Conservation (phyloP, 2,329 filamentous ascomycete species). For the Xylaria sp. region DNA sequence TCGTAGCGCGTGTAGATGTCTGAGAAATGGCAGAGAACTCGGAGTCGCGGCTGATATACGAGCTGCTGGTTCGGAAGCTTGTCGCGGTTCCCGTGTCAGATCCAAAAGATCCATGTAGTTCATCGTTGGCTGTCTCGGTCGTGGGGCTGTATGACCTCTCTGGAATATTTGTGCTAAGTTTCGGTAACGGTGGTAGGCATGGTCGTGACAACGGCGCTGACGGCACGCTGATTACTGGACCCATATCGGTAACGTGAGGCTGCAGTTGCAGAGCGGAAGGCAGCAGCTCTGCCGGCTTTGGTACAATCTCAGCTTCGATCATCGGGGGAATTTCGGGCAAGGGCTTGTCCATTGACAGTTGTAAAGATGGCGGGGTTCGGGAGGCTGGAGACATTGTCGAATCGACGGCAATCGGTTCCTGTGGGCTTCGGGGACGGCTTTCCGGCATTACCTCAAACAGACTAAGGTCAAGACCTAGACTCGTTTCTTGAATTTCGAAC, state of each 20-base stretch:
- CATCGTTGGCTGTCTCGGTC: constrained; percentile 46
- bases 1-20: constrained; percentile 81
- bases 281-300: constrained; percentile 27
- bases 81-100: constrained; percentile 69
- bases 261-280: constrained; percentile 40
- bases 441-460: constrained; percentile 43
- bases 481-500: constrained; percentile 61
- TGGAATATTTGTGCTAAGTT: constrained; percentile 47
- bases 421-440: constrained; percentile 31
- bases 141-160: constrained; percentile 45
- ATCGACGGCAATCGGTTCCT: constrained; percentile 37
- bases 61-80: constrained; percentile 72
- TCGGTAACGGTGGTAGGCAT: constrained; percentile 51
- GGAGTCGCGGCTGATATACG: constrained; percentile 74
- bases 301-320: constrained; percentile 16
- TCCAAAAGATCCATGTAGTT: constrained; percentile 48
- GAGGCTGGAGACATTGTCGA: constrained; percentile 33
- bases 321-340: constrained; percentile 57
- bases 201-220: constrained; percentile 45
- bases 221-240: constrained; percentile 40
- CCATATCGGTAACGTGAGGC: constrained; percentile 38
- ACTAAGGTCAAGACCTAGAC: constrained; percentile 52
- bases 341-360: constrained; percentile 57
- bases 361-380: constrained; percentile 27
- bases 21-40: constrained; percentile 75